Conservation (phyloP, 257 asterid species). For the Primulina tabacum region DNA sequence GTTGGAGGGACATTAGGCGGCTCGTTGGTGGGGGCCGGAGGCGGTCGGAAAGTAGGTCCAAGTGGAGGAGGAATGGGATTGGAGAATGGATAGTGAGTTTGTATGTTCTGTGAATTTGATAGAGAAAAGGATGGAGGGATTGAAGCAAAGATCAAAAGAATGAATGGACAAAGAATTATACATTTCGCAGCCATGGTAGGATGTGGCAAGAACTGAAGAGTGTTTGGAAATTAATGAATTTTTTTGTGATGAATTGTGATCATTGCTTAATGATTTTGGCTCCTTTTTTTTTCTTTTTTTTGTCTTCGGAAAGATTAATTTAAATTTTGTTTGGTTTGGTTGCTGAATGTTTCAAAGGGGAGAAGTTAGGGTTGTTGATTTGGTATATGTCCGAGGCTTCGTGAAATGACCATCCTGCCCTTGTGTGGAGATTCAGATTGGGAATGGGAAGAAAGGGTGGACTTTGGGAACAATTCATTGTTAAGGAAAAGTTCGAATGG, state of each 20-base stretch:
- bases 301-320: constrained; percentile 1
- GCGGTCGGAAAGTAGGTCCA: not conserved
- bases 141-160: constrained; percentile 26
- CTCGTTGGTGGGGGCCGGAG: not conserved
- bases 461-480: not conserved
- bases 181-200: constrained; percentile 28
- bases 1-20: not conserved
- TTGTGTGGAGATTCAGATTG: not conserved
- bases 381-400: not conserved
- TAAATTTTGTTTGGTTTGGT: constrained; percentile 24
- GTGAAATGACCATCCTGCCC: not conserved
- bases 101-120: constrained; percentile 33
- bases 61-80: constrained; percentile 9
- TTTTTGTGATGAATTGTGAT: constrained; percentile 13
- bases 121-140: constrained; percentile 28
- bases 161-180: constrained; percentile 24
- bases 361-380: constrained; percentile 25
- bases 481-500: not conserved
- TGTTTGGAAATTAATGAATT: constrained; percentile 13
- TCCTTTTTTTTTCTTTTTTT: not conserved
- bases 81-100: constrained; percentile 40
- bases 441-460: not conserved
- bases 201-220: constrained; percentile 16
- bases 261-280: constrained; percentile 24
- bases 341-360: constrained; percentile 40